A percentile compares a stretch with the other conserved stretches of the same genome.
Conservation (phyloP, 2,329 filamentous ascomycete genomes). For the Zymoseptoria pseudotritici region DNA sequence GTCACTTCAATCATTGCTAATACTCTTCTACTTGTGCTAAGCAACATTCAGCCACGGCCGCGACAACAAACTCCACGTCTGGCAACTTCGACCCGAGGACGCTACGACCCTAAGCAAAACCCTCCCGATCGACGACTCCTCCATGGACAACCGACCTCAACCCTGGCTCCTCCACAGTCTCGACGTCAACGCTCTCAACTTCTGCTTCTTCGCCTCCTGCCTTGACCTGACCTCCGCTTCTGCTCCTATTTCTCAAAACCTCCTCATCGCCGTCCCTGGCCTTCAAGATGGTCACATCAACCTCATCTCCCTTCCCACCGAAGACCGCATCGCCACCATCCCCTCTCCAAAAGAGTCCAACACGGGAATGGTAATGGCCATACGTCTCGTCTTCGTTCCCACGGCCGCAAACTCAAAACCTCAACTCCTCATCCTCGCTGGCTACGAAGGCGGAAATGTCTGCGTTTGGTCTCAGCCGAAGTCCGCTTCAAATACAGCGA, state of each 20-base stretch:
- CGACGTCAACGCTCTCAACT: slow-evolving; percentile 88
- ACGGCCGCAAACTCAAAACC: slow-evolving; percentile 29
- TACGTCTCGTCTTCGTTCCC: slow-evolving; percentile 43
- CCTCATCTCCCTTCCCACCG: slow-evolving; percentile 72
- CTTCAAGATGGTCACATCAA: slow-evolving; percentile 55
- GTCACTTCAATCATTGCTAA: slow-evolving; percentile 28
- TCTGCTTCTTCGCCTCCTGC: slow-evolving; percentile 67
- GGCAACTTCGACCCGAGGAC: slow-evolving; percentile 59
- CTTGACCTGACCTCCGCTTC: neutral
- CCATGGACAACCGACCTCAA: slow-evolving; percentile 44
- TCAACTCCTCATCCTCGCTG: slow-evolving; percentile 58
- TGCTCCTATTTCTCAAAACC: slow-evolving; percentile 22
- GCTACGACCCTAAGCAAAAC: slow-evolving; percentile 58
- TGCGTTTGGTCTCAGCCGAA: slow-evolving; percentile 44
- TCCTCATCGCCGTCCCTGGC: slow-evolving; percentile 70
- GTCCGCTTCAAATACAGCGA: slow-evolving; percentile 25
- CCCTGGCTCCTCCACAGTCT: slow-evolving; percentile 84
- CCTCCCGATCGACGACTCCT: slow-evolving; percentile 59
- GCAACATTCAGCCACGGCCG: slow-evolving; percentile 64
- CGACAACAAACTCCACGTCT: slow-evolving; percentile 79
- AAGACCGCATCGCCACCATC: slow-evolving; percentile 58
- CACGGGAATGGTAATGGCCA: slow-evolving; percentile 80
- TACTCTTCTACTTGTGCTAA: slow-evolving; percentile 2
- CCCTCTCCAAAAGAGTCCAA: slow-evolving; percentile 44
- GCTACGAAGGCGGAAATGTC: slow-evolving; percentile 78